Base-by-base conservation (phyloP, 108 stramenopile genomes). In the Bacterosira constricta region DNA sequence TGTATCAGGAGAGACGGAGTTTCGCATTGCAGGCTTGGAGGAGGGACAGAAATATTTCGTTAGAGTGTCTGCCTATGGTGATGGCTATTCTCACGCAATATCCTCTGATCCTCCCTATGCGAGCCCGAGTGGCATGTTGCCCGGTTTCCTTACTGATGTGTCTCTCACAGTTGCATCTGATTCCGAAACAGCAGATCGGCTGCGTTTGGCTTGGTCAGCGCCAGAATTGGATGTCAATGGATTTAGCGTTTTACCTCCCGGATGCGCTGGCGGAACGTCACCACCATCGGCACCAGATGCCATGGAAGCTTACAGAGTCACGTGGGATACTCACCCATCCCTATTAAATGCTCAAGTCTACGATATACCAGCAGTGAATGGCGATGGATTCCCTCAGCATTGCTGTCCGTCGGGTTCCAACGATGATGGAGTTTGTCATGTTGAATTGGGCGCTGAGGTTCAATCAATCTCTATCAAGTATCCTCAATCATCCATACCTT, bases 381-480 rank as follows among this genome's bases (percentile, higher is more conserved):
- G 67, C 18, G 81, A 85, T 58, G 76, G 72, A 66, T 37, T 23
- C 36, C 60, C 45, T 4, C 35, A 63, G 60, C 63, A 57, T 58
- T 85, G 84, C 68, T 85, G 84, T 61, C 68, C 84, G 0, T 61
- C 65, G 45, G 63, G 39, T 6, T 17, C 63, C 20, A 44, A 49
- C 30, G 27, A 52, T 52, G 58, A 37, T 64, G 75, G 66, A 41
- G 49, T 45, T 10, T 86, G 85, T 60, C 41, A 63, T 39, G 34
- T 81, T 42, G 85, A 83, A 30, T 36, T 86, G 18, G 85, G 85
- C 26, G 63, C 82, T 11, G 82, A 83, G 66, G 82, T 83, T 36
- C 82, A 86, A 63, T 54, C 56, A 15, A 45, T 86, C 29, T 58
- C 67, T 26, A 63, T 83, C 50, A 71, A 13, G 44, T 49, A 78